phyloP scores from a whole-genome alignment of 2,329 filamentous ascomycete genomes.

The Sporothrix inflata region DNA sequence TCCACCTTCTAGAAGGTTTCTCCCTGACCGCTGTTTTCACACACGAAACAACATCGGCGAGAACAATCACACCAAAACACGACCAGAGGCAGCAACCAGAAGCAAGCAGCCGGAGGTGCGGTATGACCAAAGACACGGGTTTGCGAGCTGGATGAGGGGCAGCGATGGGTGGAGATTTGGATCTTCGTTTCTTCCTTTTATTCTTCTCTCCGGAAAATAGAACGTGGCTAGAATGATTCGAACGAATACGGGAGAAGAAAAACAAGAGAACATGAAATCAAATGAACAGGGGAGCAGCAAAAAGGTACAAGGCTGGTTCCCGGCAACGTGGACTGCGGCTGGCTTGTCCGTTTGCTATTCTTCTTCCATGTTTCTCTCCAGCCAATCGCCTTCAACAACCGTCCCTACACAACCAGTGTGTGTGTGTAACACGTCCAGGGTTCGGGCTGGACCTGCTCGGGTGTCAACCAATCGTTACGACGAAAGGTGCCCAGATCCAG shows the following conservation, averaged over 20 bases:
- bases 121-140: background rate
- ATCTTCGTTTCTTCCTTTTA: background rate
- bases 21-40: slow-evolving; percentile 24
- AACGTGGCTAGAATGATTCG: slow-evolving; percentile 7
- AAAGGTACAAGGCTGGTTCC: background rate
- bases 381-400: background rate
- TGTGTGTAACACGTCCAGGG: background rate
- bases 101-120: background rate
- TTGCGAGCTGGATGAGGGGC: background rate
- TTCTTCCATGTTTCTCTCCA: background rate
- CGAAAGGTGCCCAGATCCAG: no score
- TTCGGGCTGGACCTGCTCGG: background rate
- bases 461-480: background rate
- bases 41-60: background rate
- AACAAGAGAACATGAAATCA: background rate
- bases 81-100: background rate
- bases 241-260: background rate
- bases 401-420: background rate
- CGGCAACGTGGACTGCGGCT: slow-evolving; percentile 2
- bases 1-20: background rate
- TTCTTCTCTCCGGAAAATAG: background rate
- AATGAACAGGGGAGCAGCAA: background rate
- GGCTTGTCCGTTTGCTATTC: background rate
- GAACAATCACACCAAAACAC: background rate
- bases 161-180: background rate